phyloP scores from a whole-genome alignment of 805 yeast species.

The Wickerhamiella brachini region DNA sequence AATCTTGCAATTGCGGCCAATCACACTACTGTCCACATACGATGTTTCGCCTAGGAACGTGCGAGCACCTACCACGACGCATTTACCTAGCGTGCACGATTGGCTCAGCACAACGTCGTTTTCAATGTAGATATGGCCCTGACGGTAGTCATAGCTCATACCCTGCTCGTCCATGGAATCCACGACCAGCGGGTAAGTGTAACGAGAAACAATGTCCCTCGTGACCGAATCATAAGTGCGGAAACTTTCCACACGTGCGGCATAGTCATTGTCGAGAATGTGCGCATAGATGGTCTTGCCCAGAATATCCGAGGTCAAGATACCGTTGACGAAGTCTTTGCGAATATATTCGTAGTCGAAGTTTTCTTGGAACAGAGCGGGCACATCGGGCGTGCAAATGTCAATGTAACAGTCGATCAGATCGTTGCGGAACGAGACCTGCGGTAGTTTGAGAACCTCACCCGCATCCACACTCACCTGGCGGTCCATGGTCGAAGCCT shows the following conservation, averaged over 20 bases:
- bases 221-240: constrained; percentile 85
- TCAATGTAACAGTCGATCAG: constrained; percentile 93
- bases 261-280: constrained; percentile 65
- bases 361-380: constrained; percentile 90
- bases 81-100: constrained; percentile 36
- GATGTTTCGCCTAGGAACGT: constrained; percentile 75
- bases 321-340: constrained; percentile 81
- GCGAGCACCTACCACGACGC: constrained; percentile 41
- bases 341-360: constrained; percentile 85
- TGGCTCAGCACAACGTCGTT: constrained; percentile 81
- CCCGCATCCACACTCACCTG: constrained; percentile 17
- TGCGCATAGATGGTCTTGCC: constrained; percentile 86
- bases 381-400: constrained; percentile 87
- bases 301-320: constrained; percentile 74
- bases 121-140: constrained; percentile 82
- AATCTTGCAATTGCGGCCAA: constrained; percentile 76
- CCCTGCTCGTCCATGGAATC: constrained; percentile 53
- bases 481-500: constrained; percentile 38
- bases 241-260: constrained; percentile 92
- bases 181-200: constrained; percentile 85
- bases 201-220: constrained; percentile 79
- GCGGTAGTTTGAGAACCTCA: constrained; percentile 63
- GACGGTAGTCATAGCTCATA: constrained; percentile 66
- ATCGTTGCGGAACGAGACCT: constrained; percentile 73
- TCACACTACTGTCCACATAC: constrained; percentile 66